phyloP scores from a whole-genome alignment of 768 basidiomycete species.

The Phaeotremella fagi region DNA sequence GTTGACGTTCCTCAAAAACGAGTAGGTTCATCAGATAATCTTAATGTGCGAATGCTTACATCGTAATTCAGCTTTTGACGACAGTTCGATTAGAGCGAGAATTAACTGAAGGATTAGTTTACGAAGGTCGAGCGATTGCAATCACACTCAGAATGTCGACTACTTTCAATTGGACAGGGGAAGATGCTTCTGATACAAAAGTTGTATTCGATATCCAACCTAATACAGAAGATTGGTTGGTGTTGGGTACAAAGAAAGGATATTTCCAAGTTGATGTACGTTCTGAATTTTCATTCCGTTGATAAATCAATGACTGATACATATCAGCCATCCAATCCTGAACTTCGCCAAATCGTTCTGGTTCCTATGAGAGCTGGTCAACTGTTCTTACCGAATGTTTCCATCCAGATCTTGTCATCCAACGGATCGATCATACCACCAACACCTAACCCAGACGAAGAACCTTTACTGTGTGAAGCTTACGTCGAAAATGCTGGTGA shows the following conservation, averaged over 20 bases:
- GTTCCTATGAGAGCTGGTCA: slow-evolving; percentile 81
- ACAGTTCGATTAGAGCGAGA: slow-evolving; percentile 42
- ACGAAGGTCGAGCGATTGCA: slow-evolving; percentile 82
- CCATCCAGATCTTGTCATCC: slow-evolving; percentile 53
- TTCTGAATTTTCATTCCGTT: background rate
- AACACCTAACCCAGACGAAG: slow-evolving; percentile 44
- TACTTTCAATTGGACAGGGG: slow-evolving; percentile 70
- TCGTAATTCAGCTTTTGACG: slow-evolving; percentile 54
- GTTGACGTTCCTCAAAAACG: slow-evolving; percentile 78
- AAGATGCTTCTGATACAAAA: slow-evolving; percentile 48
- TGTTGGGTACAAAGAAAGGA: slow-evolving; percentile 81
- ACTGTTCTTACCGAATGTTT: slow-evolving; percentile 68
- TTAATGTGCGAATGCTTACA: slow-evolving; percentile 37
- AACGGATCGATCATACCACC: slow-evolving; percentile 49
- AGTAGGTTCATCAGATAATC: slow-evolving; percentile 52
- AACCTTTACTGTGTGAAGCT: slow-evolving; percentile 55
- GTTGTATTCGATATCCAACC: slow-evolving; percentile 73
- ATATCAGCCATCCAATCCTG: slow-evolving; percentile 54
- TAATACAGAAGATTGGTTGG: slow-evolving; percentile 76
- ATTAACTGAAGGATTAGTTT: slow-evolving; percentile 53
- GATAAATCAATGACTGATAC: background rate
- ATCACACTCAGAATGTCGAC: slow-evolving; percentile 64
- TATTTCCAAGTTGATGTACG: slow-evolving; percentile 70
- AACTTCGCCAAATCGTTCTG: slow-evolving; percentile 60
- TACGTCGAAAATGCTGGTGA: slow-evolving; percentile 82